Evolutionary conservation across 768 basidiomycete species (phyloP).

Genomic region (Pleurotus salmoneostramineus): DNA sequence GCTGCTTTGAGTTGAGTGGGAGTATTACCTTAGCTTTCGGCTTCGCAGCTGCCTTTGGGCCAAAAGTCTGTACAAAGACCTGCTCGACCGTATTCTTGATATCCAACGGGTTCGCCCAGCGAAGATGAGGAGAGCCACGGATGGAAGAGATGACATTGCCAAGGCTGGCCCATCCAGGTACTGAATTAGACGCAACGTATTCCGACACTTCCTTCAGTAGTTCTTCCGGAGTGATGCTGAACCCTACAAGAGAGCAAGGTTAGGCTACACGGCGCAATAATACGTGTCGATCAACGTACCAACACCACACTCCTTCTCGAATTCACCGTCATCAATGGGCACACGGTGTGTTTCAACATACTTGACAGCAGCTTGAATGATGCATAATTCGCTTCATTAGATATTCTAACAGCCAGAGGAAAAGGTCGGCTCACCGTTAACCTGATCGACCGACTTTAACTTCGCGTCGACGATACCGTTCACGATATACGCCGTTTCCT

Average conservation of each 20-base stretch:
- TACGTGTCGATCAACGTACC: constrained; percentile 45
- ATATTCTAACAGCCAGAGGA: not conserved
- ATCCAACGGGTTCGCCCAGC: constrained; percentile 84
- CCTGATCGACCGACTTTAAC: constrained; percentile 81
- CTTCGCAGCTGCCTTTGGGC: constrained; percentile 64
- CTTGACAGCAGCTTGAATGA: constrained; percentile 62
- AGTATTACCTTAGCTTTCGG: constrained; percentile 59
- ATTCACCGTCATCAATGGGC: constrained; percentile 65
- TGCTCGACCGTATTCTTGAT: constrained; percentile 79
- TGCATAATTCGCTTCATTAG: not conserved
- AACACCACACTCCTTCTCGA: constrained; percentile 80
- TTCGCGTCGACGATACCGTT: constrained; percentile 66
- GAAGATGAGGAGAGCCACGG: constrained; percentile 56
- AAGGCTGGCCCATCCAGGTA: constrained; percentile 73
- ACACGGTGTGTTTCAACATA: constrained; percentile 58
- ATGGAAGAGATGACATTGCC: constrained; percentile 62
- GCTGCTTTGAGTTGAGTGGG: not conserved
- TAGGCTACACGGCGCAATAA: too few species aligned
- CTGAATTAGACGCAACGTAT: constrained; percentile 51
- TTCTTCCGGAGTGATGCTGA: constrained; percentile 68
- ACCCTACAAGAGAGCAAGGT: constrained; percentile 44
- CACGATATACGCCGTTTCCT: constrained; percentile 60
- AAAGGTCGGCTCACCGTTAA: constrained; percentile 58
- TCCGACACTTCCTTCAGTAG: constrained; percentile 50
- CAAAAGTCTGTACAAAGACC: constrained; percentile 64